These are phyloP conservation scores for Cystofilobasidium ferigula DNA, from an alignment of 768 basidiomycete genomes.

Conservation along the genomic window DNA sequence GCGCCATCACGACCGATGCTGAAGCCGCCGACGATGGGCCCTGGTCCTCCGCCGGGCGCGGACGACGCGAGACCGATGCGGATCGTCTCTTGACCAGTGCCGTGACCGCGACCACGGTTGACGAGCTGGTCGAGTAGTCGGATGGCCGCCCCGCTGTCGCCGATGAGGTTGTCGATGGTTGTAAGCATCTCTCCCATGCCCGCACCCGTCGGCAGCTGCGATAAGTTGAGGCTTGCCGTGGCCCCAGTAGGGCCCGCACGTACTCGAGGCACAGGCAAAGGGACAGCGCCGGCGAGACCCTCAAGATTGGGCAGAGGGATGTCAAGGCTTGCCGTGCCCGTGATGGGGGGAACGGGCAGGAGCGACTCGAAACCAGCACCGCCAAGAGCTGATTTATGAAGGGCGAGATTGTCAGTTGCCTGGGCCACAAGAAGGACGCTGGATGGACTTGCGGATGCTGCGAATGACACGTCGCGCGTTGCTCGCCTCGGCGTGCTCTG, in stretches of 20 bases:
- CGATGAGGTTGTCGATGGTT: conserved; percentile 70
- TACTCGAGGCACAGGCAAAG: not conserved
- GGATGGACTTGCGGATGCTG: not conserved
- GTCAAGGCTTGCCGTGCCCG: not conserved
- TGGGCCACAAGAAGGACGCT: not conserved
- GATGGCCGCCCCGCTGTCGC: conserved; percentile 56
- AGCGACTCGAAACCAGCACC: not conserved
- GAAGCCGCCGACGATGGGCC: conserved; percentile 3
- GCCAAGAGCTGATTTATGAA: not conserved
- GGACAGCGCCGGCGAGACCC: not conserved
- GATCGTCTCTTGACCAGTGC: conserved; percentile 51
- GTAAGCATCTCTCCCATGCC: conserved; percentile 50
- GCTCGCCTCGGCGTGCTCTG: not conserved
- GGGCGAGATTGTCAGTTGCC: not conserved
- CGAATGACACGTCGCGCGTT: not conserved
- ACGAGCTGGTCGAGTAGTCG: conserved; percentile 78
- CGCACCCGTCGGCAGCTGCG: conserved; percentile 40
- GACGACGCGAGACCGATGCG: conserved; percentile 49
- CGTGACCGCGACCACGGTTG: conserved; percentile 47
- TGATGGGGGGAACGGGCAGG: not conserved
- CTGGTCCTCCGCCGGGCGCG: not conserved
- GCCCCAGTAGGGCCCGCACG: not conserved
- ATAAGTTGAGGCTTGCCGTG: conserved; percentile 38
- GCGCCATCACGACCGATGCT: conserved; percentile 8
- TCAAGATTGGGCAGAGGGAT: not conserved